Conservation (phyloP, 2,329 filamentous ascomycete genomes). For the Alternaria triticimaculans region DNA sequence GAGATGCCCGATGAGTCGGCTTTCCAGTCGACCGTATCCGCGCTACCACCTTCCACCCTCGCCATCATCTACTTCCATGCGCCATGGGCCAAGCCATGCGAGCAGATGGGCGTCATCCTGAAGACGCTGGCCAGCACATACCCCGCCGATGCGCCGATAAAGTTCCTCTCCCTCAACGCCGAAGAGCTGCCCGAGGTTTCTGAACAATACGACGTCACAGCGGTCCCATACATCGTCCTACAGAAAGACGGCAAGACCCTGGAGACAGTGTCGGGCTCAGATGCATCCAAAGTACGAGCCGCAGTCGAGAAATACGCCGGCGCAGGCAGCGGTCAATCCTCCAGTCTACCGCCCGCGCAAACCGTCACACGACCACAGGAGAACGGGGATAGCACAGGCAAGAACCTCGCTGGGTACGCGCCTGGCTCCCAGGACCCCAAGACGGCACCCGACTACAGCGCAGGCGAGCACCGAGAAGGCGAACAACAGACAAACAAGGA, state of each 20-base stretch:
- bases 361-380: slow-evolving; percentile 54
- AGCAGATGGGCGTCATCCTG: slow-evolving; percentile 90
- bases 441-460: slow-evolving; percentile 56
- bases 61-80: slow-evolving; percentile 94
- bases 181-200: slow-evolving; percentile 92
- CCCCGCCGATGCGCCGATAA: slow-evolving; percentile 72
- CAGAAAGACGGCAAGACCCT: slow-evolving; percentile 76
- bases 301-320: slow-evolving; percentile 85
- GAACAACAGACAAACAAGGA: slow-evolving; percentile 67
- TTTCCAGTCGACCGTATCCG: slow-evolving; percentile 73
- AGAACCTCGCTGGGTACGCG: slow-evolving; percentile 55
- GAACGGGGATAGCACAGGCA: slow-evolving; percentile 41
- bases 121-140: slow-evolving; percentile 86
- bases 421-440: slow-evolving; percentile 51
- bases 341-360: slow-evolving; percentile 51
- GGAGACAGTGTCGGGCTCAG: slow-evolving; percentile 88
- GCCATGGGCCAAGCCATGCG: slow-evolving; percentile 94
- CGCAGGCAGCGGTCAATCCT: slow-evolving; percentile 48
- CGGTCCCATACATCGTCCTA: slow-evolving; percentile 90
- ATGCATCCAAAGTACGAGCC: slow-evolving; percentile 81
- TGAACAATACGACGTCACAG: slow-evolving; percentile 91
- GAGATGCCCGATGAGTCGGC: slow-evolving; percentile 77
- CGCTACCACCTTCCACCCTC: slow-evolving; percentile 73
- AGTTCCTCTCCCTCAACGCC: slow-evolving; percentile 90
- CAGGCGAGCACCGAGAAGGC: slow-evolving; percentile 37